Conservation (phyloP, 2,329 filamentous ascomycete species). For the Fusarium tjaetaba region DNA sequence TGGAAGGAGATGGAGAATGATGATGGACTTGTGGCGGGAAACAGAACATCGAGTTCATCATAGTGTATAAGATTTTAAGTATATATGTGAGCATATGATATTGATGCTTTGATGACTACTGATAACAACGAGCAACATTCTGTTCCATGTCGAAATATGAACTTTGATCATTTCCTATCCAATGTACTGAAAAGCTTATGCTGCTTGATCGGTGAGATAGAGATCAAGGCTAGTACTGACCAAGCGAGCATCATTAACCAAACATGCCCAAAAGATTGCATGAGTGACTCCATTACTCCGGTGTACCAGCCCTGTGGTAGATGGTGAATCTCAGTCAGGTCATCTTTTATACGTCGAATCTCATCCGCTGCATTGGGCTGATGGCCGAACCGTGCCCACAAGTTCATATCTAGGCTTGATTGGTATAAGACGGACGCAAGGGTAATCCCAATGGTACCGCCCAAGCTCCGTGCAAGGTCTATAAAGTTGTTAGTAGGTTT, state of each 20-base stretch:
- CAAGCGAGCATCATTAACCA: constrained; percentile 1
- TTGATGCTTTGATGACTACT: not conserved
- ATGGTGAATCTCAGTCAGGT: not conserved
- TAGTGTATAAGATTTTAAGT: not conserved
- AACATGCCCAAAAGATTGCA: constrained; percentile 11
- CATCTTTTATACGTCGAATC: not conserved
- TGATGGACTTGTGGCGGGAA: constrained; percentile 5
- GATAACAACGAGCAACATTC: not conserved
- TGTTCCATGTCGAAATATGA: too few relatives aligned
- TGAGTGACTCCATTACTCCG: not conserved
- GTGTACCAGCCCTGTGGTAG: not conserved
- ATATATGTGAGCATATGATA: not conserved
- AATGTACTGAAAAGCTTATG: not conserved
- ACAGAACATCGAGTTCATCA: not conserved
- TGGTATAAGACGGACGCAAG: constrained; percentile 14
- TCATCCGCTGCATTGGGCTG: not conserved
- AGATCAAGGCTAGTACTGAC: constrained; percentile 3
- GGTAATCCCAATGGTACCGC: constrained; percentile 9
- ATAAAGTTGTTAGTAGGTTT: not conserved
- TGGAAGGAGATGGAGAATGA: constrained; percentile 29
- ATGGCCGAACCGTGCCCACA: not conserved
- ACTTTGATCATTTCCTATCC: not conserved
- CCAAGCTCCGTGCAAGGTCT: constrained; percentile 2
- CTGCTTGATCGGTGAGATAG: constrained; percentile 5
- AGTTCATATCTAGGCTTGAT: not conserved